Base-by-base conservation (phyloP, 306 rosid species). In the Clitoria ternatea region DNA sequence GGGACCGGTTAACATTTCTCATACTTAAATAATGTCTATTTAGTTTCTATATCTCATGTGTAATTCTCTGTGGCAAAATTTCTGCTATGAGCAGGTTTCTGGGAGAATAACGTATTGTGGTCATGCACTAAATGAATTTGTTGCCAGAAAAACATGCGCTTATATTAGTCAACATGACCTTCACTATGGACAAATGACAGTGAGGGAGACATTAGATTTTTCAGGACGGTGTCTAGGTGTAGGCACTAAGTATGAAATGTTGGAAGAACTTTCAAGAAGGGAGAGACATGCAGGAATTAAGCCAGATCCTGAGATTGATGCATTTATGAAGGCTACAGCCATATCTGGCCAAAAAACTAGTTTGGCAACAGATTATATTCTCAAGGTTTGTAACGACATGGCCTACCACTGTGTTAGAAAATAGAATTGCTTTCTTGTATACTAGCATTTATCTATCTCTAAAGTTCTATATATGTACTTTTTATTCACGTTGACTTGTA, bases 101-200 rank as follows among this genome's bases (percentile, higher is more conserved):
- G 96, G 96, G 62, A 81, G 76, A 43, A 77, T 89, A 59, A 83
- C 84, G 2, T 89, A 89, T 11, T 89, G 96, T 69, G 96, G 92
- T 1, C 88, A 89, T 75, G 88, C 81, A 61, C n/a, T 86, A 11
- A 15, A 63, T 39, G 92, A 86, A 66, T 84, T 86, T 74, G 80
- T 89, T 33, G 84, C 77, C 35, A 60, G 4, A 23, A 77, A 60
- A 45, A 78, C 82, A 5, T 42, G 69, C 64, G 82, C 82, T 3
- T 78, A 78, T 35, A 72, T 78, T 10, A 45, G 78, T 24, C 78
- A 78, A 33, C 69, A 78, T 11, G 82, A 78, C 55, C 63, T 65
- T 44, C 91, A 86, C 57, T 55, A 40, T 35, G 91, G 88, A 66
- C 79, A 84, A 75, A 86, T 86, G 91, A 86, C 91, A 1, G 91